phyloP scores from a whole-genome alignment of 192 early-diverging fungal genomes.

The Dissophora globulifera region DNA sequence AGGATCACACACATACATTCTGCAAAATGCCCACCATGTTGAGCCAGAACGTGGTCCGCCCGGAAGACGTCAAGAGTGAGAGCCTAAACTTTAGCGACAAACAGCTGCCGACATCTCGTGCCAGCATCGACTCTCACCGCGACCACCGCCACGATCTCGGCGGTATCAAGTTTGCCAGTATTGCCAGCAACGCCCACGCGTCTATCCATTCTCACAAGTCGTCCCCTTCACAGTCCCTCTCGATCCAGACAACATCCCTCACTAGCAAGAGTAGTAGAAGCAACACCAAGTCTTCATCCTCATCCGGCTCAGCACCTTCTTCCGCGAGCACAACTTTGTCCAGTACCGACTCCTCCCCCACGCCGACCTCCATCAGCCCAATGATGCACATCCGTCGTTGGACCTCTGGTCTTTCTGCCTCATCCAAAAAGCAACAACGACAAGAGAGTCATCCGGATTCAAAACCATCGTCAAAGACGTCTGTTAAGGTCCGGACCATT shows the following conservation, averaged over 20 bases:
- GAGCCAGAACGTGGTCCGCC: constrained; percentile 34
- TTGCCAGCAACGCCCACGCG: too few relatives aligned
- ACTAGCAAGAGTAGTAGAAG: neutral
- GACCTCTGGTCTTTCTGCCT: constrained; percentile 26
- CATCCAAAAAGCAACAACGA: constrained; percentile 8
- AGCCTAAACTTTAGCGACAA: neutral
- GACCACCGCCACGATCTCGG: neutral
- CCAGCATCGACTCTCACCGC: constrained; percentile 6
- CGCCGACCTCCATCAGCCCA: constrained; percentile 7
- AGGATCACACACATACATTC: too few relatives aligned
- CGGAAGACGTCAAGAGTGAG: constrained; percentile 11
- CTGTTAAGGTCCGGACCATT: constrained; percentile 25
- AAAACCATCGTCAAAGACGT: constrained; percentile 11
- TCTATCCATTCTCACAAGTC: too few relatives aligned
- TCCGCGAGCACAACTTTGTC: neutral
- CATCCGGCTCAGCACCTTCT: constrained; percentile 10
- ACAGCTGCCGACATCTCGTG: neutral
- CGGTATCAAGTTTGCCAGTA: neutral
- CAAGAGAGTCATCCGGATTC: neutral
- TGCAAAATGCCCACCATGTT: constrained; percentile 25
- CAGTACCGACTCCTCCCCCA: neutral
- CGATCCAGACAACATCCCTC: constrained; percentile 2
- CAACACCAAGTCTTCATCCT: neutral
- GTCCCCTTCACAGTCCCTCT: neutral
- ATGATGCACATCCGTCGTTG: constrained; percentile 43